phyloP scores from a whole-genome alignment of 2,329 filamentous ascomycete genomes.

The Aspergillus luchuensis region DNA sequence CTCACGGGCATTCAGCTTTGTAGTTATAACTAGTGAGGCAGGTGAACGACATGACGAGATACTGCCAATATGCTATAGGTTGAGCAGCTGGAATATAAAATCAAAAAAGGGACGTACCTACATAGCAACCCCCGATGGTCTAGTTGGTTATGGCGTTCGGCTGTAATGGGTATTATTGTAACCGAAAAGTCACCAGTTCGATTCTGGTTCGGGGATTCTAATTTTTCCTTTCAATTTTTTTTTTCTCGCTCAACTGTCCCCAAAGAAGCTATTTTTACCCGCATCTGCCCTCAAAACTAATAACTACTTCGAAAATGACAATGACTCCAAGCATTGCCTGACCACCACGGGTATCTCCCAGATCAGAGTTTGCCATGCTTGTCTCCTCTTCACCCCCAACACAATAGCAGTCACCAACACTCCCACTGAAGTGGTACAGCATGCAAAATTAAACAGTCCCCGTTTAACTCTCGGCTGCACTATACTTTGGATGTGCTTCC shows the following conservation, averaged over 20 bases:
- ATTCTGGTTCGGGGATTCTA: not conserved
- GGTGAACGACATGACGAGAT: not conserved
- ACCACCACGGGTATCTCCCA: not conserved
- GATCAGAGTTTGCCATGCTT: not conserved
- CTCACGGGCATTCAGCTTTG: too few species aligned
- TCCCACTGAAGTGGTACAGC: not conserved
- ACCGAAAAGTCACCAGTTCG: not conserved
- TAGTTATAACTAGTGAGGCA: not conserved
- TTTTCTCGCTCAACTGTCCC: not conserved
- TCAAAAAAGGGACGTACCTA: not conserved
- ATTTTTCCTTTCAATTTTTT: conserved; percentile 9
- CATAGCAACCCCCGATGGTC: not conserved
- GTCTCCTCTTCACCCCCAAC: not conserved
- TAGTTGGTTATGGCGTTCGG: conserved; percentile 14
- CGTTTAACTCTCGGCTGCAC: not conserved
- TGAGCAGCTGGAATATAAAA: not conserved
- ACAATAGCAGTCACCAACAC: not conserved
- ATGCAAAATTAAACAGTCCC: not conserved
- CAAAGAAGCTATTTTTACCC: too few species aligned
- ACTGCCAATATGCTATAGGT: too few species aligned
- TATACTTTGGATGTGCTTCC: not conserved
- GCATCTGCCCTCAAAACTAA: too few species aligned
- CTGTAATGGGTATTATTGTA: not conserved
- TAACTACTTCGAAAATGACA: not conserved
- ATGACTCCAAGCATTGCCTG: not conserved